A percentile compares a stretch with the other conserved stretches of the same genome.
Evolutionary conservation across 257 asterid species (phyloP).

Genomic region (Solanum virginianum): DNA sequence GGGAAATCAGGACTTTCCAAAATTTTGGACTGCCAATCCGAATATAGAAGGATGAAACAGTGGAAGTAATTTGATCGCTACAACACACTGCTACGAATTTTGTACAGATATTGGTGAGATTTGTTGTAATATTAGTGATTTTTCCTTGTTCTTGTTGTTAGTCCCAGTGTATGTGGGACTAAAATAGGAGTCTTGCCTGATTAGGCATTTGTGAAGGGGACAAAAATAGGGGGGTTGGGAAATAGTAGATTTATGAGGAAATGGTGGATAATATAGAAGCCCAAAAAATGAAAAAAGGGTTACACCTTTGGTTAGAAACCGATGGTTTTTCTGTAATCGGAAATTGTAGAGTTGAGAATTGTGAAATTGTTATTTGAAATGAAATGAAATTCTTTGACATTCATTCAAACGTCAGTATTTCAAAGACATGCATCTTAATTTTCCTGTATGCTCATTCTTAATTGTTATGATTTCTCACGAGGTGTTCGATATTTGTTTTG

Average conservation of each 20-base stretch:
- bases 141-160: slow-evolving; percentile 11
- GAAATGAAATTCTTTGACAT: slow-evolving; percentile 31
- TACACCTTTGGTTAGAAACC: slow-evolving; percentile 25
- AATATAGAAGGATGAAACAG: slow-evolving; percentile 20
- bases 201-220: background rate
- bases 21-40: slow-evolving; percentile 86
- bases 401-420: slow-evolving; percentile 11
- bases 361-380: slow-evolving; percentile 5
- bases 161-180: slow-evolving; percentile 11
- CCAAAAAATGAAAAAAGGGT: background rate
- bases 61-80: background rate
- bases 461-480: background rate
- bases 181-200: slow-evolving; percentile 3
- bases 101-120: slow-evolving; percentile 69
- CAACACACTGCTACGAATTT: slow-evolving; percentile 6
- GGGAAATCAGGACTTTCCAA: slow-evolving; percentile 86
- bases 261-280: background rate
- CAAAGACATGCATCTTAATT: background rate
- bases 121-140: slow-evolving; percentile 44
- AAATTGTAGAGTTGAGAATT: slow-evolving; percentile 55
- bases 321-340: slow-evolving; percentile 53
- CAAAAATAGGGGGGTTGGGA: background rate
- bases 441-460: background rate
- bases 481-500: background rate
- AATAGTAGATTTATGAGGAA: slow-evolving; percentile 4